phyloP scores from a whole-genome alignment of 192 early-diverging fungal genomes.

The Coemansia sp. region DNA sequence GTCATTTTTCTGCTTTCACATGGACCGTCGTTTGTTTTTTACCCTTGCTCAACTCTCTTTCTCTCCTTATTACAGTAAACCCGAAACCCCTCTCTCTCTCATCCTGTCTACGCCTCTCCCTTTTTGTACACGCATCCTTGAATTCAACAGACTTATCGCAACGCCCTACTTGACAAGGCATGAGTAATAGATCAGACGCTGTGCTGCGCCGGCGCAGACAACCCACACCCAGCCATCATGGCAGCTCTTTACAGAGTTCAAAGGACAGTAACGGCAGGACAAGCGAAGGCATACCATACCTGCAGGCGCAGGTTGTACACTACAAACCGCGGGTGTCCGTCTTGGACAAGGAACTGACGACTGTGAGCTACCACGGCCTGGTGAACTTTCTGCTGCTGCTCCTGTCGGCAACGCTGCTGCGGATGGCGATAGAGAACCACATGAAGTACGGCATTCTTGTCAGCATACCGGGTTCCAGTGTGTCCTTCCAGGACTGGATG shows the following conservation, averaged over 20 bases:
- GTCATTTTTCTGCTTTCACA: too few relatives aligned
- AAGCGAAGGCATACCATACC: conserved; percentile 31
- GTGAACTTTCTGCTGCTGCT: conserved; percentile 74
- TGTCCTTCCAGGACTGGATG: conserved; percentile 62
- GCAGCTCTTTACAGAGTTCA: neutral
- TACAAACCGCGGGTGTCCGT: conserved; percentile 65
- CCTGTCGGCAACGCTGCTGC: conserved; percentile 77
- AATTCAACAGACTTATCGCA: neutral
- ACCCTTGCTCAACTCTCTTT: too few relatives aligned
- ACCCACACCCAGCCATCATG: neutral
- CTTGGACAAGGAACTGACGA: conserved; percentile 79
- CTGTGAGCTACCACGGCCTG: conserved; percentile 84
- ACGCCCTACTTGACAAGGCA: neutral
- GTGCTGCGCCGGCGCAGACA: conserved; percentile 9
- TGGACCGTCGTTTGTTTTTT: too few relatives aligned
- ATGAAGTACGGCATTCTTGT: conserved; percentile 85
- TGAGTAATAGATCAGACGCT: conserved; percentile 8
- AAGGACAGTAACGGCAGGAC: neutral
- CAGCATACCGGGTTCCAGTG: conserved; percentile 61
- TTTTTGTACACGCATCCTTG: neutral
- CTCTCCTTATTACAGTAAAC: too few relatives aligned
- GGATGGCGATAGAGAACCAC: conserved; percentile 86
- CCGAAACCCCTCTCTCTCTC: too few relatives aligned
- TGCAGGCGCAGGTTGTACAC: conserved; percentile 62
- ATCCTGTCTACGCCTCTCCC: too few relatives aligned